phyloP scores from a whole-genome alignment of 768 basidiomycete species.

The Pholiota conissans region DNA sequence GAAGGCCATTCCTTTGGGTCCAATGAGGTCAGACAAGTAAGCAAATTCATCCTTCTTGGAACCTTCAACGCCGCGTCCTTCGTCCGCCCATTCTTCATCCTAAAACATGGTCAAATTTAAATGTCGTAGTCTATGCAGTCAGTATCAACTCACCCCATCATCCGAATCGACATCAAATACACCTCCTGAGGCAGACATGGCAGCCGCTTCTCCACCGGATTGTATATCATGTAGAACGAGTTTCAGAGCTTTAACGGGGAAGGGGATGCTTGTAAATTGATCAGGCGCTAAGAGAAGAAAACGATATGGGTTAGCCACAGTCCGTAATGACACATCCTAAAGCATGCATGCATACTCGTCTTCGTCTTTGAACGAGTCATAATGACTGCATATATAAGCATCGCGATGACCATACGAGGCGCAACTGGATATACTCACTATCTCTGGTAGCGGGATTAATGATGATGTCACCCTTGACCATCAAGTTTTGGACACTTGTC shows the following conservation, averaged over 20 bases:
- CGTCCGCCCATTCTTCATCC: slow-evolving; percentile 95
- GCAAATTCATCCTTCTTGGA: slow-evolving; percentile 77
- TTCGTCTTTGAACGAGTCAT: slow-evolving; percentile 94
- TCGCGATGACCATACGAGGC: slow-evolving; percentile 15
- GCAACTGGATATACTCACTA: slow-evolving; percentile 53
- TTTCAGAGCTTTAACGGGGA: slow-evolving; percentile 93
- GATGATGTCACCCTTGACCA: slow-evolving; percentile 91
- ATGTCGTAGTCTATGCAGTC: not conserved
- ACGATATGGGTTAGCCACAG: slow-evolving; percentile 42
- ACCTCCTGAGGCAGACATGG: slow-evolving; percentile 56
- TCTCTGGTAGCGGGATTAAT: slow-evolving; percentile 78
- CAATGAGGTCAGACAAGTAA: slow-evolving; percentile 82
- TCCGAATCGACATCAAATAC: slow-evolving; percentile 66
- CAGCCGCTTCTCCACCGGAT: slow-evolving; percentile 71
- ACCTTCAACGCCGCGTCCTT: slow-evolving; percentile 56
- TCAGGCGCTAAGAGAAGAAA: slow-evolving; percentile 62
- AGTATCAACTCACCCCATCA: slow-evolving; percentile 54
- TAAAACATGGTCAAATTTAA: slow-evolving; percentile 25
- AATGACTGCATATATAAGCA: slow-evolving; percentile 63
- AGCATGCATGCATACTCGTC: slow-evolving; percentile 49
- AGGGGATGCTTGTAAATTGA: slow-evolving; percentile 81
- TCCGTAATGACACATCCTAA: slow-evolving; percentile 23
- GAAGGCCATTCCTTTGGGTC: slow-evolving; percentile 68
- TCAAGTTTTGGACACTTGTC: slow-evolving; percentile 63
- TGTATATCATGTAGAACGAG: slow-evolving; percentile 84